Percentiles rank a stretch among this genome's conserved stretches.
phyloP scores from a whole-genome alignment of 1,284 basidiomycete genomes.

The Cystobasidium slooffiae region DNA sequence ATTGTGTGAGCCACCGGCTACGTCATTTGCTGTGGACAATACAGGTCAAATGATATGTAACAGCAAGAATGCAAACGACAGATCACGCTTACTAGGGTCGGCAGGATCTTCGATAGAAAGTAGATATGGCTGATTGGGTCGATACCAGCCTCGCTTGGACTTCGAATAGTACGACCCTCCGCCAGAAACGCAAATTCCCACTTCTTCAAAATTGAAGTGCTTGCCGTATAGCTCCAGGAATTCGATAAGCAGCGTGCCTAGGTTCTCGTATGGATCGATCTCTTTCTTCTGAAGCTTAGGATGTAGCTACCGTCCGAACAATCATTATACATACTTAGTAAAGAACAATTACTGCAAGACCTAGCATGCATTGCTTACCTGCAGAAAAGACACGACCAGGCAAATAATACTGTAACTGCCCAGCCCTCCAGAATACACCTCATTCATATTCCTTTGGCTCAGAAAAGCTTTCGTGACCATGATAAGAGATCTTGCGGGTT shows the following conservation, averaged over 20 bases:
- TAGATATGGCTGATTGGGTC: constrained; percentile 66
- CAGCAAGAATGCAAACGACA: background rate
- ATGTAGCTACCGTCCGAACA: constrained; percentile 67
- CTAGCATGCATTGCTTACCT: constrained; percentile 61
- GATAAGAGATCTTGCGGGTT: constrained; percentile 63
- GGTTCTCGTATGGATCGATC: constrained; percentile 82
- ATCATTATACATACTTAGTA: background rate
- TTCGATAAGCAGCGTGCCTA: constrained; percentile 90
- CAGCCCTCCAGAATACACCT: constrained; percentile 92
- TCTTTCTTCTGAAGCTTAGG: constrained; percentile 88
- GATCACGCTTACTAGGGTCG: constrained; percentile 70
- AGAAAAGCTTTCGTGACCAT: constrained; percentile 90
- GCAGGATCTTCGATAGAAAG: constrained; percentile 95
- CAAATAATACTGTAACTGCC: constrained; percentile 95
- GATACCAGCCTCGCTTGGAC: constrained; percentile 74
- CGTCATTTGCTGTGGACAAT: constrained; percentile 76
- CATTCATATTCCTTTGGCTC: constrained; percentile 89
- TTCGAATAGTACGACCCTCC: constrained; percentile 87
- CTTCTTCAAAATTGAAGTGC: constrained; percentile 82
- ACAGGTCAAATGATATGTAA: background rate
- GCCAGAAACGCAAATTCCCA: constrained; percentile 80
- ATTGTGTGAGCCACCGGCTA: constrained; percentile 83
- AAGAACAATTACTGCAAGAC: background rate
- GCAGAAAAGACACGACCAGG: constrained; percentile 87
- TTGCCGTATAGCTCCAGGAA: constrained; percentile 95